Evolutionary conservation across 768 basidiomycete species (phyloP).

Genomic region (Solioccasus polychromus): DNA sequence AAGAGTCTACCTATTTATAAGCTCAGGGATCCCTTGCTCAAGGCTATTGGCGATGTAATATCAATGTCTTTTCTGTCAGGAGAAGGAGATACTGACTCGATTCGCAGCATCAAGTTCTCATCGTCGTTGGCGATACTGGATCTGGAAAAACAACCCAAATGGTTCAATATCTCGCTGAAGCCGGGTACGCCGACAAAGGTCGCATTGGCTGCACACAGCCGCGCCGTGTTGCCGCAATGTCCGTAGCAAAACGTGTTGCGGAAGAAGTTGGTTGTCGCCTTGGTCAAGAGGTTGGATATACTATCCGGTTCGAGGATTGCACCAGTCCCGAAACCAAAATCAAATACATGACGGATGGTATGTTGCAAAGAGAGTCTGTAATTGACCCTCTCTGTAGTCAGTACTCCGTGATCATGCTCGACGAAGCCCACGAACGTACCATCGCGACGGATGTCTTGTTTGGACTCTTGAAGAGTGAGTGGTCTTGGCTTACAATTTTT

Average conservation of each 20-base stretch:
- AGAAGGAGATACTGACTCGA: conserved; percentile 16
- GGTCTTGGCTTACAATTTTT: neutral
- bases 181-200: conserved; percentile 86
- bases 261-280: conserved; percentile 98
- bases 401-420: conserved; percentile 96
- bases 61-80: conserved; percentile 3
- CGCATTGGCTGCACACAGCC: conserved; percentile 98
- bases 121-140: conserved; percentile 98
- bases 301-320: conserved; percentile 99
- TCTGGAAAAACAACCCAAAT: conserved; percentile 99
- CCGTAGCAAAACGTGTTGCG: conserved; percentile 96
- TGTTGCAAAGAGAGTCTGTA: conserved; percentile 95
- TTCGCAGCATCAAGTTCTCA: conserved; percentile 76
- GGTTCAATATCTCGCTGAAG: conserved; percentile 96
- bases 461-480: conserved; percentile 74
- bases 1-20: conserved; percentile 93
- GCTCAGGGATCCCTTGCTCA: conserved; percentile 82
- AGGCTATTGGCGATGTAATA: conserved; percentile 87
- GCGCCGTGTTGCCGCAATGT: conserved; percentile 98
- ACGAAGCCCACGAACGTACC: conserved; percentile 98
- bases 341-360: conserved; percentile 99
- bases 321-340: conserved; percentile 98
- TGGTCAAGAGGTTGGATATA: conserved; percentile 97
- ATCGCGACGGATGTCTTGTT: conserved; percentile 99
- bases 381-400: conserved; percentile 92